Evolutionary conservation across 805 yeast genomes (phyloP).

Genomic region (Osmozyma mogii): DNA sequence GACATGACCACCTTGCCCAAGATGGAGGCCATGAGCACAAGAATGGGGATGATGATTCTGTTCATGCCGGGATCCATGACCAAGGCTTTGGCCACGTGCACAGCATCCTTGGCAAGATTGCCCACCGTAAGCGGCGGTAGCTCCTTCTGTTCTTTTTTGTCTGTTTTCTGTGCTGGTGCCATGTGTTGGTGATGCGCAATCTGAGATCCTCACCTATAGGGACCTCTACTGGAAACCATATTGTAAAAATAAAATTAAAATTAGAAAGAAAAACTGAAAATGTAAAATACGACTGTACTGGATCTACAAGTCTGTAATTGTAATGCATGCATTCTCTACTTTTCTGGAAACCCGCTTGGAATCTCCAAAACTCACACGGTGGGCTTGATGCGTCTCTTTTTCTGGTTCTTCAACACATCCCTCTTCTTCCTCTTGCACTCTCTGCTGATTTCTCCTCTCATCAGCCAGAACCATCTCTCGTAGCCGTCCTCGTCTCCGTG

Average conservation of each 20-base stretch:
- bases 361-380: too few relatives aligned
- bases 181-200: too few relatives aligned
- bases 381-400: slow-evolving; percentile 29
- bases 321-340: too few relatives aligned
- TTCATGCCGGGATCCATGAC: slow-evolving; percentile 42
- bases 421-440: slow-evolving; percentile 68
- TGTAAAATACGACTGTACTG: too few relatives aligned
- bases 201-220: too few relatives aligned
- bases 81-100: slow-evolving; percentile 20
- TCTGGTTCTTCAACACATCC: slow-evolving; percentile 57
- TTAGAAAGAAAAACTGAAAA: too few relatives aligned
- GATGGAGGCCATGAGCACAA: slow-evolving; percentile 42
- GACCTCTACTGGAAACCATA: too few relatives aligned
- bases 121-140: neutral
- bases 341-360: too few relatives aligned
- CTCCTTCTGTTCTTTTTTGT: too few relatives aligned
- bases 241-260: too few relatives aligned
- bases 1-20: slow-evolving; percentile 29
- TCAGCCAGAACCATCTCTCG: slow-evolving; percentile 74
- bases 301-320: too few relatives aligned
- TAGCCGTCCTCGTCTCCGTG: slow-evolving; percentile 40
- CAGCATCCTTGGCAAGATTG: neutral
- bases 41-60: slow-evolving; percentile 38
- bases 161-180: too few relatives aligned
- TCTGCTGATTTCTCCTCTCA: slow-evolving; percentile 72